A percentile compares a stretch with the other conserved stretches of the same genome.
These are phyloP conservation scores for Stemphylium lycopersici DNA, from an alignment of 2,329 filamentous ascomycete species.

Conservation along the genomic window DNA sequence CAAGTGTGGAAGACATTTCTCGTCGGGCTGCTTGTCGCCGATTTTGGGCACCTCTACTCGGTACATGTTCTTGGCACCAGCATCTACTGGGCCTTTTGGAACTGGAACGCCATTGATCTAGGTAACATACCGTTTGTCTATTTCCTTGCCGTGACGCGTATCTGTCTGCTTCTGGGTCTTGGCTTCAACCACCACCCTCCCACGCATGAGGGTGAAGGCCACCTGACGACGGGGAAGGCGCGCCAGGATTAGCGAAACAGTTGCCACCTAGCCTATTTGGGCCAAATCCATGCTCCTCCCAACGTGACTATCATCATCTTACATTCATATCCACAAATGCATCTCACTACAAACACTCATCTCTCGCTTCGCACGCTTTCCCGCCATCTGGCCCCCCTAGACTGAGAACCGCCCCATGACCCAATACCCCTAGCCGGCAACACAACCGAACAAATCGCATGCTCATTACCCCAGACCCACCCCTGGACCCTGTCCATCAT, in stretches of 20 bases:
- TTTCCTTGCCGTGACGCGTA: constrained; percentile 58
- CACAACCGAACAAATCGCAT: constrained; percentile 11
- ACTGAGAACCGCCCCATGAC: background rate
- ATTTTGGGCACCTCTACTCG: constrained; percentile 75
- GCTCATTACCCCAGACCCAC: constrained; percentile 23
- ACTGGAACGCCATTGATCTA: constrained; percentile 72
- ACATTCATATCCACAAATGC: constrained; percentile 1
- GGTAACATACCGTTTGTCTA: constrained; percentile 76
- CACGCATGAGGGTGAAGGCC: constrained; percentile 9
- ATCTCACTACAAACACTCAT: constrained; percentile 5
- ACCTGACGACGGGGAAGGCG: constrained; percentile 12
- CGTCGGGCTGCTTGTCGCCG: constrained; percentile 72
- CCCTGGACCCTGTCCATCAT: constrained; percentile 12
- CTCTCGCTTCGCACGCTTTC: background rate
- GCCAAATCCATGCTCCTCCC: background rate
- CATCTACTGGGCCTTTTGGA: constrained; percentile 67
- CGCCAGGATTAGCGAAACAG: background rate
- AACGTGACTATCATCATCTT: constrained; percentile 11
- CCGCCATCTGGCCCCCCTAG: background rate
- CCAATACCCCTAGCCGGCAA: constrained; percentile 2
- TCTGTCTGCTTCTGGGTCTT: constrained; percentile 34
- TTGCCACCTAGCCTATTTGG: background rate
- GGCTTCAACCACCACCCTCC: constrained; percentile 24
- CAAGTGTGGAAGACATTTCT: constrained; percentile 74
- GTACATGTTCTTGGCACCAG: constrained; percentile 63